Conservation (phyloP, 2,329 filamentous ascomycete genomes). For the Pseudogymnoascus sp. region DNA sequence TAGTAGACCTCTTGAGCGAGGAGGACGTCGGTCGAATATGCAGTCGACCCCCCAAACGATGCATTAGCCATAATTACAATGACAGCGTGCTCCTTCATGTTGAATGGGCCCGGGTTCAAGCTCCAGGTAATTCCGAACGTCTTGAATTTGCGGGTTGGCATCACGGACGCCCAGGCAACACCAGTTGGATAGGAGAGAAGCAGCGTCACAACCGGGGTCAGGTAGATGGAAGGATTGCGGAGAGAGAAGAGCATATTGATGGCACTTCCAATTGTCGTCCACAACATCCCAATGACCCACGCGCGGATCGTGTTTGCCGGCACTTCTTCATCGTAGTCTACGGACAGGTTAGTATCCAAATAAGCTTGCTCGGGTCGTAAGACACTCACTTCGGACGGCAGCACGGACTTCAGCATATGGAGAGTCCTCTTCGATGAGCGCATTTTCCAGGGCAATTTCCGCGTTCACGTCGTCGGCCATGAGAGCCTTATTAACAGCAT, state of each 20-base stretch:
- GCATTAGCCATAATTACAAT: slow-evolving; percentile 53
- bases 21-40: slow-evolving; percentile 66
- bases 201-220: slow-evolving; percentile 32
- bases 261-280: slow-evolving; percentile 15
- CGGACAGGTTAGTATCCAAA: slow-evolving; percentile 15
- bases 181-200: slow-evolving; percentile 39
- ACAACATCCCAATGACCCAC: slow-evolving; percentile 39
- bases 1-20: slow-evolving; percentile 66
- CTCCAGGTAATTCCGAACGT: slow-evolving; percentile 48
- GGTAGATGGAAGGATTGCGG: slow-evolving; percentile 29
- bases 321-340: slow-evolving; percentile 48
- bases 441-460: slow-evolving; percentile 31
- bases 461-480: slow-evolving; percentile 25
- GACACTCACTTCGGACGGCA: slow-evolving; percentile 49
- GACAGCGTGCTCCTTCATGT: slow-evolving; percentile 61
- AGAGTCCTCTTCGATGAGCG: slow-evolving; percentile 46
- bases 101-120: slow-evolving; percentile 62
- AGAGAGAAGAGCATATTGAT: slow-evolving; percentile 27
- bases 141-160: slow-evolving; percentile 23
- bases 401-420: slow-evolving; percentile 54
- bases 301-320: slow-evolving; percentile 59
- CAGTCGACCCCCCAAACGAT: slow-evolving; percentile 22
- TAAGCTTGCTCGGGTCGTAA: slow-evolving; percentile 46
- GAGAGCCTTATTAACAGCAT: slow-evolving; percentile 16
- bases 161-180: slow-evolving; percentile 45